Percentiles rank a stretch among this genome's conserved stretches.
These are phyloP conservation scores for Hanseniaspora uvarum DNA, from an alignment of 1,139 yeast genomes.

Conservation along the genomic window DNA sequence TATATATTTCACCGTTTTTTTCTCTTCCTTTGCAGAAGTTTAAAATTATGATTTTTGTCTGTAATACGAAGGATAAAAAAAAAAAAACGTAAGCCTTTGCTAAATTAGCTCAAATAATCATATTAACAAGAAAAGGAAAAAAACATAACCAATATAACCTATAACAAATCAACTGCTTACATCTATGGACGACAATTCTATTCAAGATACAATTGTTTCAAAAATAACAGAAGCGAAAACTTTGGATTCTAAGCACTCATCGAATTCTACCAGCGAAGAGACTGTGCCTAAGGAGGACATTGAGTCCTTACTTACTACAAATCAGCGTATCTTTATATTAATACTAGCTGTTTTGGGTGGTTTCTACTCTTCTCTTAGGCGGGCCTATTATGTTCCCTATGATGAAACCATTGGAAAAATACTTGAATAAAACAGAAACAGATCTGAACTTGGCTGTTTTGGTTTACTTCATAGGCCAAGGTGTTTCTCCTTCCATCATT, in stretches of 20 bases:
- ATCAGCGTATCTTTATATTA: slow-evolving; percentile 30
- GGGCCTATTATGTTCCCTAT: slow-evolving; percentile 24
- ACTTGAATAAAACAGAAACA: slow-evolving; percentile 17
- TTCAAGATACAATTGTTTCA: not conserved
- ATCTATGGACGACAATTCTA: not conserved
- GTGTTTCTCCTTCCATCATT: slow-evolving; percentile 53
- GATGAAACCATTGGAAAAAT: slow-evolving; percentile 17
- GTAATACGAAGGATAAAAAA: too few relatives aligned
- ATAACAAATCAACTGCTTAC: not conserved
- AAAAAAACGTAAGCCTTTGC: too few relatives aligned
- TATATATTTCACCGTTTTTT: too few relatives aligned
- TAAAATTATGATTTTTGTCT: too few relatives aligned
- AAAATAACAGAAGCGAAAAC: not conserved
- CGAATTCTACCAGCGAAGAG: not conserved
- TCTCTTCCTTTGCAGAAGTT: too few relatives aligned
- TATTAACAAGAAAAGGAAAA: not conserved
- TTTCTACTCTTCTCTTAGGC: slow-evolving; percentile 31
- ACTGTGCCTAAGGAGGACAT: slow-evolving; percentile 17
- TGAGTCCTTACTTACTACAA: slow-evolving; percentile 25
- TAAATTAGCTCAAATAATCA: too few relatives aligned
- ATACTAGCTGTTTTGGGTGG: slow-evolving; percentile 29
- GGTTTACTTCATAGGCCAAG: slow-evolving; percentile 61
- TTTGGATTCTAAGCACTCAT: not conserved
- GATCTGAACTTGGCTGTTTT: slow-evolving; percentile 54
- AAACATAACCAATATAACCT: not conserved